A percentile compares a stretch with the other conserved stretches of the same genome.
Conservation (phyloP, 1,139 yeast species). For the Pneumocystis murina region DNA sequence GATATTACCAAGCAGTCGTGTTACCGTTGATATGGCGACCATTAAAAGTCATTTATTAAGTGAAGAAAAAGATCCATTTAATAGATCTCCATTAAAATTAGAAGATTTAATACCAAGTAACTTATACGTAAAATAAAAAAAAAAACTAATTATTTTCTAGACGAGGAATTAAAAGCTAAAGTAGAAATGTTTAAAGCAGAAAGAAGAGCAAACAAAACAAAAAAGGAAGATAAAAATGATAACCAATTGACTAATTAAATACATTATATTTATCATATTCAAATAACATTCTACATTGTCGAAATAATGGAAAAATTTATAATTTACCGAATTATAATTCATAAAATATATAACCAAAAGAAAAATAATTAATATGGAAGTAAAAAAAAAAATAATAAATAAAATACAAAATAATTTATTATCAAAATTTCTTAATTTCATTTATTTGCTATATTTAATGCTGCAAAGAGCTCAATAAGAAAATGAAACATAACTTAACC, state of each 20-base stretch:
- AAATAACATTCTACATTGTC: not conserved
- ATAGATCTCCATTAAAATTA: slow-evolving; percentile 73
- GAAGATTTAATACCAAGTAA: slow-evolving; percentile 65
- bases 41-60: slow-evolving; percentile 85
- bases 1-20: slow-evolving; percentile 66
- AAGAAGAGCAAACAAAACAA: not conserved
- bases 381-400: not conserved
- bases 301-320: not conserved
- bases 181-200: slow-evolving; percentile 7
- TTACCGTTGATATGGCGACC: slow-evolving; percentile 76
- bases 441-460: not conserved
- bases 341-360: not conserved
- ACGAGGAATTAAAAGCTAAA: slow-evolving; percentile 6
- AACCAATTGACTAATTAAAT: not conserved
- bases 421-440: not conserved
- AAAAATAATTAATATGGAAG: not conserved
- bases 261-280: not conserved
- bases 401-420: not conserved
- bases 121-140: not conserved
- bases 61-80: slow-evolving; percentile 94
- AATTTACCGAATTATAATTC: not conserved
- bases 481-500: not conserved
- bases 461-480: not conserved
- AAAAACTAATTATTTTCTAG: not conserved
- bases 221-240: not conserved